Conservation (phyloP, 2,329 filamentous ascomycete genomes). For the Setomelanomma holmii region DNA sequence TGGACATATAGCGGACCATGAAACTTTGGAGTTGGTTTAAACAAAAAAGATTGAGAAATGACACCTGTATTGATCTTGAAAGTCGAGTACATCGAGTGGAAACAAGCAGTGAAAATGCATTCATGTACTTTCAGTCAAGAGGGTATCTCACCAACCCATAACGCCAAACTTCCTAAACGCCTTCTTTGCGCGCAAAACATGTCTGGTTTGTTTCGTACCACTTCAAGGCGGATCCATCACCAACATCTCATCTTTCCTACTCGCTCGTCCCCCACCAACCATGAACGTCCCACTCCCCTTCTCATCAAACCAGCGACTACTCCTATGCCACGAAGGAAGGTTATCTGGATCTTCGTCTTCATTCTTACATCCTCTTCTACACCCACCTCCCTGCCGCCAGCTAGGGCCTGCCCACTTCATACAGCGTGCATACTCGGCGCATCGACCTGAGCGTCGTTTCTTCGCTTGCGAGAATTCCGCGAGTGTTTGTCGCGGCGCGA, state of each 20-base stretch:
- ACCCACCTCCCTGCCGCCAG: conserved; percentile 41
- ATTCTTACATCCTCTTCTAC: conserved; percentile 39
- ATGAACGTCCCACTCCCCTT: conserved; percentile 37
- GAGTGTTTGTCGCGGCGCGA: conserved; percentile 32
- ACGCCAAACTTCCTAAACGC: not conserved
- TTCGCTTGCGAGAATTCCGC: conserved; percentile 30
- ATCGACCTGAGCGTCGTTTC: conserved; percentile 25
- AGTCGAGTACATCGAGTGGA: no score
- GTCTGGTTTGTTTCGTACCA: not conserved
- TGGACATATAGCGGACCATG: no score
- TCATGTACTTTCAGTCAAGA: no score
- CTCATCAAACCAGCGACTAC: conserved; percentile 40
- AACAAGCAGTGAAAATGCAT: no score
- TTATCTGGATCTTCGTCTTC: conserved; percentile 43
- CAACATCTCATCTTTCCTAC: conserved; percentile 7
- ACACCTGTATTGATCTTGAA: no score
- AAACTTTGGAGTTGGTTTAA: no score
- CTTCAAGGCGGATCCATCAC: not conserved
- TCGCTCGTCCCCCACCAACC: conserved; percentile 33
- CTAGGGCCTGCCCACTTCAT: conserved; percentile 42
- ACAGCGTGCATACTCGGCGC: conserved; percentile 43
- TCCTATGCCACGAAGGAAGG: conserved; percentile 45
- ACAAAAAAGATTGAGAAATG: no score
- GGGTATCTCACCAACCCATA: not conserved
- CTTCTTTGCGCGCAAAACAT: no score